Base-by-base conservation (phyloP, 176 grass and related monocot species). In the Zizania latifolia region DNA sequence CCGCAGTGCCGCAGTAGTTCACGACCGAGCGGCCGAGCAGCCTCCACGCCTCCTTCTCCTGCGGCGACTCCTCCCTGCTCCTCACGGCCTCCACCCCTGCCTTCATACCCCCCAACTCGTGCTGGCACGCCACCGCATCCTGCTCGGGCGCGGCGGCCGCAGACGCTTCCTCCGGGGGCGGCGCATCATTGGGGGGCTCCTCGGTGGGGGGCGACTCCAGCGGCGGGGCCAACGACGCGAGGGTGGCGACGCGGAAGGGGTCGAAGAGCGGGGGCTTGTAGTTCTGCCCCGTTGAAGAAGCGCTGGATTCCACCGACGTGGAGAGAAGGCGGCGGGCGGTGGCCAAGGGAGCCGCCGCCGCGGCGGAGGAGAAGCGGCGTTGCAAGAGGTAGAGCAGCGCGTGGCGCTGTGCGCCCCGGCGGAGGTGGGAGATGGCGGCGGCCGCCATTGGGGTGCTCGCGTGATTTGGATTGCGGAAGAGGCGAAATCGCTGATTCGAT, bases 41-140 rank as follows among this genome's bases (percentile, higher is more conserved):
- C 78, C 91, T 90, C 95, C 91, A 94, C 28, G 91, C 91, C 21
- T 99, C 95, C 95, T 90, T 94, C 82, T 99, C 86, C 79, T 84
- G 11, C 50, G 84, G 86, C 35, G 91, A 94, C 82, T 82, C 81
- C 56, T 92, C 89, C 68, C 66, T 91, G 68, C 57, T 85, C 56
- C 28, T 78, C 48, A 74, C 56, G 7, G 79, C 85, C 44, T 89
- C 68, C 74, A 89, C 82, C 46, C 78, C 81, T 10, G 71, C 76
- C 78, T 81, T 70, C 29, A 71, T 56, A 16, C 72, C 71, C 46
- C 71, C 70, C 30, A 83, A 8, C 13, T 72, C 82, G 33, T 79
- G 68, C 13, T 70, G 80, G 54, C 51, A 79, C 23, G 59, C 54
- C 50, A 70, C 61, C 51, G 57, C 41, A 19, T 70, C 88, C 58